Percentiles rank a stretch among this genome's conserved stretches.
Evolutionary conservation across 306 rosid genomes (phyloP).

Genomic region (Acacia crassicarpa): DNA sequence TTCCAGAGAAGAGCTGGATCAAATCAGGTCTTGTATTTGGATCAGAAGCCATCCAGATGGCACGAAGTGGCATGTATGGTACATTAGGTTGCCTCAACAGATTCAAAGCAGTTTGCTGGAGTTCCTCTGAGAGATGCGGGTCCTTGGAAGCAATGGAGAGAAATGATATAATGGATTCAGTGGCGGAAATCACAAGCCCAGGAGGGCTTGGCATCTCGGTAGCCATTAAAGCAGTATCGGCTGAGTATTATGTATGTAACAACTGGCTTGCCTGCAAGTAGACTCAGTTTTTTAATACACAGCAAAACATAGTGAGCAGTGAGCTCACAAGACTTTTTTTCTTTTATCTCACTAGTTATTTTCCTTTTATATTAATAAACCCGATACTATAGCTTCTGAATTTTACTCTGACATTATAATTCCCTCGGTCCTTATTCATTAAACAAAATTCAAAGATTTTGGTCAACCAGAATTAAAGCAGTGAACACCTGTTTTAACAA

Average conservation of each 20-base stretch:
- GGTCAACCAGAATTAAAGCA: neutral
- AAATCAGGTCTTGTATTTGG: slow-evolving; percentile 49
- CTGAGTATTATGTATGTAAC: neutral
- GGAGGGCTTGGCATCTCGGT: slow-evolving; percentile 23
- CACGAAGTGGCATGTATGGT: slow-evolving; percentile 56
- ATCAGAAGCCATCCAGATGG: slow-evolving; percentile 57
- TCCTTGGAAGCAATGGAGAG: slow-evolving; percentile 56
- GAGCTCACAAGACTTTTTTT: neutral
- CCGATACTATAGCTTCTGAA: neutral
- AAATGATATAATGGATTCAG: slow-evolving; percentile 50
- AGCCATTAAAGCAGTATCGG: slow-evolving; percentile 21
- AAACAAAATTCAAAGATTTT: neutral
- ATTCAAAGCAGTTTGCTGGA: slow-evolving; percentile 55
- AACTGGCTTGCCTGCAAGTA: neutral
- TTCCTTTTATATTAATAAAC: neutral
- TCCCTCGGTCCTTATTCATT: neutral
- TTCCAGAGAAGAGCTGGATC: slow-evolving; percentile 52
- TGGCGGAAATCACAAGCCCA: slow-evolving; percentile 58
- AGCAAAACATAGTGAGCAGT: neutral
- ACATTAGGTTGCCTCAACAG: slow-evolving; percentile 46
- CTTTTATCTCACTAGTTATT: neutral
- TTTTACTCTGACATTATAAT: neutral
- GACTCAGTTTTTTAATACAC: neutral
- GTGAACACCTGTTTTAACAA: neutral
- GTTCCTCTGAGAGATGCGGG: slow-evolving; percentile 51